These are phyloP conservation scores for Carallia pectinifolia DNA, from an alignment of 345 rosid species.

Conservation along the genomic window DNA sequence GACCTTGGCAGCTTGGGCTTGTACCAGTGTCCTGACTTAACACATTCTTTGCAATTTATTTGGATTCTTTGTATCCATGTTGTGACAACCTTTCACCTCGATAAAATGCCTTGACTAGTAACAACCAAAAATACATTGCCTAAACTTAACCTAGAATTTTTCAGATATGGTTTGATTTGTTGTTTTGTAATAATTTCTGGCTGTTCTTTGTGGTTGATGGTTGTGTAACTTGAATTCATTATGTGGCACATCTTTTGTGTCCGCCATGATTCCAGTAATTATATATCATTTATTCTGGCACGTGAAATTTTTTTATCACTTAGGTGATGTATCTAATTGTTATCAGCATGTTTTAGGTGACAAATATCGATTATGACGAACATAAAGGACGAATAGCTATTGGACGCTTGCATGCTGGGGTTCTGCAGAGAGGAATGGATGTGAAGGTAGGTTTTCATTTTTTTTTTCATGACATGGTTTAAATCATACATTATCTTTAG, in stretches of 20 bases:
- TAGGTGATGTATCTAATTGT: conserved; percentile 5
- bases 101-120: neutral
- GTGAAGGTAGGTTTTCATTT: conserved; percentile 58
- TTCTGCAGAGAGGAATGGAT: conserved; percentile 78
- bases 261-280: neutral
- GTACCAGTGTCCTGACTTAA: neutral
- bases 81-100: neutral
- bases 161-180: too few relatives aligned
- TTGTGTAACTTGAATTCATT: neutral
- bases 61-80: neutral
- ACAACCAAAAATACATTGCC: neutral
- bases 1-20: neutral
- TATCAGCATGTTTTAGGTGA: conserved; percentile 46
- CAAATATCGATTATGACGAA: conserved; percentile 92
- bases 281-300: neutral
- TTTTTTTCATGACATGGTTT: conserved; percentile 11
- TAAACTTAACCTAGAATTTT: neutral
- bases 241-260: neutral
- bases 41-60: neutral
- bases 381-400: conserved; percentile 98
- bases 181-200: too few relatives aligned
- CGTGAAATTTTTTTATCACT: conserved; percentile 3
- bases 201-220: too few relatives aligned
- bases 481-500: neutral
- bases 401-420: conserved; percentile 93